phyloP scores from a whole-genome alignment of 2,329 filamentous ascomycete species.

The Pseudofabraea citricarpa region DNA sequence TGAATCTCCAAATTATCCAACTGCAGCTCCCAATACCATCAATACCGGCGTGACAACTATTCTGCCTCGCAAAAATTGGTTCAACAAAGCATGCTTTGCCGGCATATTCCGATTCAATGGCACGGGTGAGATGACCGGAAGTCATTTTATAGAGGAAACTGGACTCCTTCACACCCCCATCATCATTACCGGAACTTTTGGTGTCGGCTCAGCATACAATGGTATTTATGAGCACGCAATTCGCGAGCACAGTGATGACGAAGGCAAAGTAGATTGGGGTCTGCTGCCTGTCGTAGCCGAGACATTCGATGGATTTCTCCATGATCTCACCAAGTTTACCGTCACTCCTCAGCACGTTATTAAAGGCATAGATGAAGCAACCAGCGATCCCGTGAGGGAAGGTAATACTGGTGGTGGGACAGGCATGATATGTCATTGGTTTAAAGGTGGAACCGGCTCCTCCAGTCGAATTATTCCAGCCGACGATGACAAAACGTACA shows the following conservation, averaged over 20 bases:
- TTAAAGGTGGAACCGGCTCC: slow-evolving; percentile 60
- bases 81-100: background rate
- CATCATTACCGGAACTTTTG: background rate
- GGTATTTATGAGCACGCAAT: background rate
- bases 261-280: background rate
- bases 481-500: slow-evolving; percentile 39
- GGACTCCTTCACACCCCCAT: background rate
- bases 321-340: slow-evolving; percentile 47
- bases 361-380: slow-evolving; percentile 43
- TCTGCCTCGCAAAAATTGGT: background rate
- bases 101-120: slow-evolving; percentile 1
- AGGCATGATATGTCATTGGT: slow-evolving; percentile 58
- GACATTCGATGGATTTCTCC: slow-evolving; percentile 48
- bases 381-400: slow-evolving; percentile 45
- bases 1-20: background rate
- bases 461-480: slow-evolving; percentile 48
- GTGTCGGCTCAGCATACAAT: background rate
- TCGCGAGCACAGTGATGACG: background rate
- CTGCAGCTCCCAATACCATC: background rate
- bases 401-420: slow-evolving; percentile 60
- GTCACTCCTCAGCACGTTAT: slow-evolving; percentile 49
- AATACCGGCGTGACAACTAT: slow-evolving; percentile 1
- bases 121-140: background rate
- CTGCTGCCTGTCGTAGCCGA: background rate
- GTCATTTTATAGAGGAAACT: background rate